Evolutionary conservation across 1,284 basidiomycete species (phyloP).

Genomic region (Fomitopsis pinicola): DNA sequence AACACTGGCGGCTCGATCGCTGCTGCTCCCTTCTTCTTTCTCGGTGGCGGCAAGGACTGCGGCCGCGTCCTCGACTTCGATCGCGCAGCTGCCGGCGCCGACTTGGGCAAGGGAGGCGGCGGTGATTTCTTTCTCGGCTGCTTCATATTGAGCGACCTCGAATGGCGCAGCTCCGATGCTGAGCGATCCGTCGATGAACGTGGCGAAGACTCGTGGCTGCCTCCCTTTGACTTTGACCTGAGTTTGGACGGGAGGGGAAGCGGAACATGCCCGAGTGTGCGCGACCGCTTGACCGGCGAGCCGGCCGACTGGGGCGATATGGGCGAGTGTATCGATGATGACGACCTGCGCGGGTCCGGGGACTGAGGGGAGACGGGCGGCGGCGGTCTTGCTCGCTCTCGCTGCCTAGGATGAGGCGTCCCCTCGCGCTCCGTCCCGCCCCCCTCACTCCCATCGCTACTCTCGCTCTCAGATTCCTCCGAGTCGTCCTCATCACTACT

Average conservation of each 20-base stretch:
- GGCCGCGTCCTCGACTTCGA: conserved; percentile 2
- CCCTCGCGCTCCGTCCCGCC: conserved; percentile 28
- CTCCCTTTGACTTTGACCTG: background rate
- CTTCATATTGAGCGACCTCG: conserved; percentile 9
- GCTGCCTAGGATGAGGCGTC: conserved; percentile 8
- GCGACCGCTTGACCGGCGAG: conserved; percentile 17
- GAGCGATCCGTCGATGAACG: conserved; percentile 8
- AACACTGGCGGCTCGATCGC: conserved; percentile 74
- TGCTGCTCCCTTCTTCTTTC: conserved; percentile 33
- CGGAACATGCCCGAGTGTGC: conserved; percentile 24
- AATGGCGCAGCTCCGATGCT: conserved; percentile 5
- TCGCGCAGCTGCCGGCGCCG: background rate
- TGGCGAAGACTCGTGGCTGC: conserved; percentile 9
- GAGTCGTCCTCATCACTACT: conserved; percentile 33
- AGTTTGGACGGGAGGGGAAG: conserved; percentile 6
- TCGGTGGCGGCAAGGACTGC: conserved; percentile 11
- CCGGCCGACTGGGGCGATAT: conserved; percentile 6
- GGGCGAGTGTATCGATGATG: conserved; percentile 12
- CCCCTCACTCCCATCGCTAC: conserved; percentile 31
- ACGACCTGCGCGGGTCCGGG: background rate
- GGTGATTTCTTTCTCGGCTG: background rate
- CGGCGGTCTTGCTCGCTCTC: conserved; percentile 1
- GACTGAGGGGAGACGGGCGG: background rate
- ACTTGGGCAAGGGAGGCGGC: background rate
- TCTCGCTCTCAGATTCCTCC: conserved; percentile 36